Evolutionary conservation across 2,329 filamentous ascomycete species (phyloP), one percentile per base, ranked within the genome.

Genomic region (Talaromyces sp.): DNA sequence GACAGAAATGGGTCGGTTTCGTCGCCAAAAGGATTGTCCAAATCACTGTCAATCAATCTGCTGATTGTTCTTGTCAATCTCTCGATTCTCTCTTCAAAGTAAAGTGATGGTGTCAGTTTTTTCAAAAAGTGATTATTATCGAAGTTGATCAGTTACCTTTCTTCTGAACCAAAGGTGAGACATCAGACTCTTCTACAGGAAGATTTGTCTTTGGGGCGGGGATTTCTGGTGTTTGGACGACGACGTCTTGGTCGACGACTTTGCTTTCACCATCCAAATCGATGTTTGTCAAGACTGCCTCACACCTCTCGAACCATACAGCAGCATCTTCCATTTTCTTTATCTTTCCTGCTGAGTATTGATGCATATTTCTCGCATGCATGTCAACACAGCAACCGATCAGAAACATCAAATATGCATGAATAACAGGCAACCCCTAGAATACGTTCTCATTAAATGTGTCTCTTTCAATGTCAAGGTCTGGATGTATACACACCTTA

Each of bases 361-460:
- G 57, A 33, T 59, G 57, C 57, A 59, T 59, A 15, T 59, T 59
- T 28, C 45, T 59, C 11, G 57, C 57, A 39, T 59, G 43, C n/a
- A 59, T 59, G 36, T 59, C 57, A n/a, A 56, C 53, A 22, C 57
- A 59, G 31, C 31, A 51, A 13, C 52, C 57, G 28, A 56, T 59
- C 21, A 59, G 21, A 52, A 56, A 59, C 17, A 59, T 31, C 13
- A 59, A 43, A 10, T 59, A 59, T 31, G 36, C 37, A 13, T 52
- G 33, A 25, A 56, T 52, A 1, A 56, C 31, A 9, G 57, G 45
- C 39, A 25, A 56, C 8, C 25, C 41, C 57, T 55, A 31, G 4
- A n/a, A 33, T 5, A 19, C 19, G 19, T 19, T 8, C 45, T 40
- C 17, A 40, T 40, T 19, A 40, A 7, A 4, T 28, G 39, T 10